Conservation (phyloP, 441 rosid species). For the Gossypium aridum region DNA sequence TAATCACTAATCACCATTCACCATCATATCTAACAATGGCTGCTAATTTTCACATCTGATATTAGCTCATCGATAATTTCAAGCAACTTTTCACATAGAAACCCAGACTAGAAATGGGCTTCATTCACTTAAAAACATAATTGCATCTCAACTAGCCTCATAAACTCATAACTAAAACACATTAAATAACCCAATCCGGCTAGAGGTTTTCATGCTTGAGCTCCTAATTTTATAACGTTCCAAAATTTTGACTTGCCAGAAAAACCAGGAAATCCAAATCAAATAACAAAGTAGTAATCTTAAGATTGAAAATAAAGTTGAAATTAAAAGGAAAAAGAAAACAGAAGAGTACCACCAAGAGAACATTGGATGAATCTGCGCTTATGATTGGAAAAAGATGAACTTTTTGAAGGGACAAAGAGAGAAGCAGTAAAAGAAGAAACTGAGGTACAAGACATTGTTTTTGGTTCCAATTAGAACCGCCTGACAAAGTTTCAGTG, state of each 20-base stretch:
- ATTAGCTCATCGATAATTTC: background rate
- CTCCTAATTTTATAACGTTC: background rate
- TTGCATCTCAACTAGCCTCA: background rate
- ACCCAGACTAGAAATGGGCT: background rate
- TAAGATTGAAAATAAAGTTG: background rate
- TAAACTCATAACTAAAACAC: background rate
- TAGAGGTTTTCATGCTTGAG: background rate
- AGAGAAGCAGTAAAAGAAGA: conserved; percentile 36
- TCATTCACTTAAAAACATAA: background rate
- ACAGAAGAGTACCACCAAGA: conserved; percentile 37
- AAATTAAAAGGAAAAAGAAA: background rate
- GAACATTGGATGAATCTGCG: conserved; percentile 46
- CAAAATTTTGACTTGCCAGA: background rate
- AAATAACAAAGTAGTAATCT: background rate
- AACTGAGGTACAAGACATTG: conserved; percentile 46
- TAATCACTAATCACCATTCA: conserved; percentile 3
- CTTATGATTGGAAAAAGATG: conserved; percentile 23
- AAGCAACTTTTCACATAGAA: background rate
- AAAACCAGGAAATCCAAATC: background rate
- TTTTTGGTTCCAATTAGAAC: background rate
- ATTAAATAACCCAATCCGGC: background rate
- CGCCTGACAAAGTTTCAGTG: background rate
- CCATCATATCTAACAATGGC: background rate
- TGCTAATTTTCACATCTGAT: conserved; percentile 3
- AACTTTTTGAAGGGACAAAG: conserved; percentile 28